Evolutionary conservation across 371 early-diverging fungal genomes (phyloP).

Genomic region (Enterocytospora artemiae): DNA sequence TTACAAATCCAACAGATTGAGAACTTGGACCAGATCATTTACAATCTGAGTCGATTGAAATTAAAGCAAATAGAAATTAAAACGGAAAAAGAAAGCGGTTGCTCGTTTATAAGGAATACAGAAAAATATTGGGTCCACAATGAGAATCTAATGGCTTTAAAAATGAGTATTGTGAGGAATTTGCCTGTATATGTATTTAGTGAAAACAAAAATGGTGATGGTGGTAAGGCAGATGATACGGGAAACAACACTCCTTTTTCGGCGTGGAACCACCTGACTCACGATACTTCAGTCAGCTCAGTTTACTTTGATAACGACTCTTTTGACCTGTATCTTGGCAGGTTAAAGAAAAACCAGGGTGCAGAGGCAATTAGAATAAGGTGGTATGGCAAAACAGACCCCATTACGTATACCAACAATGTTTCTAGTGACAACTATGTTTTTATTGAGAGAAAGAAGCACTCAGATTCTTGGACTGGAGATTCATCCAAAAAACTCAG

Average conservation of each 20-base stretch:
- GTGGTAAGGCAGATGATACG: constrained; percentile 48
- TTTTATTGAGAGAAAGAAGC: constrained; percentile 87
- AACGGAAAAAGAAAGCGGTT: constrained; percentile 8
- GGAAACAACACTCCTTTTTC: constrained; percentile 47
- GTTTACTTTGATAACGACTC: constrained; percentile 84
- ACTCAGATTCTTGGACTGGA: constrained; percentile 87
- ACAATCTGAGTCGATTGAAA: constrained; percentile 61
- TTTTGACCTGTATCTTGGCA: constrained; percentile 75
- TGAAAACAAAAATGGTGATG: not conserved
- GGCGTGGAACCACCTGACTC: constrained; percentile 62
- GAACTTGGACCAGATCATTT: constrained; percentile 71
- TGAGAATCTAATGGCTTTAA: constrained; percentile 88
- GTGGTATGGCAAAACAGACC: constrained; percentile 72
- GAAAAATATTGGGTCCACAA: constrained; percentile 80
- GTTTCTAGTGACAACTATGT: constrained; percentile 67
- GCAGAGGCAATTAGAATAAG: constrained; percentile 78
- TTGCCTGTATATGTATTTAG: constrained; percentile 76
- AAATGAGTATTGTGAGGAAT: constrained; percentile 74
- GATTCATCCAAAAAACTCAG: constrained; percentile 77
- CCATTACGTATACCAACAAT: constrained; percentile 50
- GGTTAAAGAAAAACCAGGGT: constrained; percentile 78
- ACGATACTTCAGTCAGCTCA: constrained; percentile 80
- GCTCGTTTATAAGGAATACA: constrained; percentile 57
- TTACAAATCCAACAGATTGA: constrained; percentile 75
- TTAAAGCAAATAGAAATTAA: constrained; percentile 21